phyloP scores from a whole-genome alignment of 129 eudicot species.

The Oenanthe sinensis region DNA sequence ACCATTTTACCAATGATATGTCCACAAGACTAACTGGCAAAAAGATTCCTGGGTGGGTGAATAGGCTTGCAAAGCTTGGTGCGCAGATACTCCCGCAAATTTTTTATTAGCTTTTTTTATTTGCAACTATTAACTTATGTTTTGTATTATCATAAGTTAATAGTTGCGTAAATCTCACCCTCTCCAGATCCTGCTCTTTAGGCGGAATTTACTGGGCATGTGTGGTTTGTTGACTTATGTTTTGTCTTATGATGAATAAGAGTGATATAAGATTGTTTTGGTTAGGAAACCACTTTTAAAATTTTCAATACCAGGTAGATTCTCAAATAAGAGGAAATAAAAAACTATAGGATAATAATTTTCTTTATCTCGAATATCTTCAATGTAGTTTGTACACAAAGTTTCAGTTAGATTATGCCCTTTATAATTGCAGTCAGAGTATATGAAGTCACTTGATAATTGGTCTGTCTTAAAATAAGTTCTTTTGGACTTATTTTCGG shows the following conservation, averaged over 20 bases:
- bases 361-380: not conserved
- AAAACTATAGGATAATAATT: too few relatives aligned
- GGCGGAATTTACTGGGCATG: too few relatives aligned
- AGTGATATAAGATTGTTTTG: not conserved
- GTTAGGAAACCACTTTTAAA: not conserved
- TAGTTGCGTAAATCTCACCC: too few relatives aligned
- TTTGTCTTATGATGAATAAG: not conserved
- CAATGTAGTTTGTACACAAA: not conserved
- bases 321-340: not conserved
- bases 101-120: not conserved
- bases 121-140: not conserved
- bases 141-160: not conserved
- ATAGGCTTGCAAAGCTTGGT: conserved; percentile 74
- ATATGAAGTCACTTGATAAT: not conserved
- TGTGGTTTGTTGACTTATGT: too few relatives aligned
- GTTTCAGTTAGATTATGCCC: not conserved
- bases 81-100: not conserved
- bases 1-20: conserved; percentile 77
- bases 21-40: conserved; percentile 45
- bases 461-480: too few relatives aligned
- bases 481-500: too few relatives aligned
- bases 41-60: conserved; percentile 80
- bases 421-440: not conserved
- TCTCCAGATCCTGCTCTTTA: too few relatives aligned
- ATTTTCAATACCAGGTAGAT: not conserved